Evolutionary conservation across 441 rosid genomes (phyloP).

Genomic region (Aleurites moluccanus): DNA sequence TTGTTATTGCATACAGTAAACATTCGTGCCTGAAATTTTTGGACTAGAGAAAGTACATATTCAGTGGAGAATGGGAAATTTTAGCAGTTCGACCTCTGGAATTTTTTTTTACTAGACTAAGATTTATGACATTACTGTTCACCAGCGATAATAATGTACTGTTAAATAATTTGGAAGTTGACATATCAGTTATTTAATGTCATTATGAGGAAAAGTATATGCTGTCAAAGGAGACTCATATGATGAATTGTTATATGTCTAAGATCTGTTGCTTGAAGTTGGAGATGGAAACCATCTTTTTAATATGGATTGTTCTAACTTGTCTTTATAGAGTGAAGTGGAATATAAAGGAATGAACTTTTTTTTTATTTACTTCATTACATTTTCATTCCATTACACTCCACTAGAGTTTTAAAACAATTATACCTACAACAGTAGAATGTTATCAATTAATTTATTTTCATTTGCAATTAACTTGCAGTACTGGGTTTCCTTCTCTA

Average conservation of each 20-base stretch:
- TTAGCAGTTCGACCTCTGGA: neutral
- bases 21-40: neutral
- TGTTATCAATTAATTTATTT: constrained; percentile 14
- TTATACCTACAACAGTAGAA: neutral
- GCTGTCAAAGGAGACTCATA: neutral
- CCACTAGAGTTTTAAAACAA: neutral
- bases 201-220: neutral
- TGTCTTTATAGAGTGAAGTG: neutral
- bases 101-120: neutral
- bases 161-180: neutral
- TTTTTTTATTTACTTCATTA: neutral
- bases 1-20: neutral
- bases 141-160: neutral
- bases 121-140: neutral
- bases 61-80: neutral
- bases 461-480: constrained; percentile 34
- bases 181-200: neutral
- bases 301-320: neutral
- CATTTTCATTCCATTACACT: neutral
- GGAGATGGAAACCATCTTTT: neutral
- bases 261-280: neutral
- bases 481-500: constrained; percentile 68
- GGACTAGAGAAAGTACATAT: neutral
- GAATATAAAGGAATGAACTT: constrained; percentile 2
- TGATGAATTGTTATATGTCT: neutral